Evolutionary conservation across 176 grass and related monocot species (phyloP), one percentile per base, ranked within the genome.

Genomic region (Chrysopogon serrulatus): DNA sequence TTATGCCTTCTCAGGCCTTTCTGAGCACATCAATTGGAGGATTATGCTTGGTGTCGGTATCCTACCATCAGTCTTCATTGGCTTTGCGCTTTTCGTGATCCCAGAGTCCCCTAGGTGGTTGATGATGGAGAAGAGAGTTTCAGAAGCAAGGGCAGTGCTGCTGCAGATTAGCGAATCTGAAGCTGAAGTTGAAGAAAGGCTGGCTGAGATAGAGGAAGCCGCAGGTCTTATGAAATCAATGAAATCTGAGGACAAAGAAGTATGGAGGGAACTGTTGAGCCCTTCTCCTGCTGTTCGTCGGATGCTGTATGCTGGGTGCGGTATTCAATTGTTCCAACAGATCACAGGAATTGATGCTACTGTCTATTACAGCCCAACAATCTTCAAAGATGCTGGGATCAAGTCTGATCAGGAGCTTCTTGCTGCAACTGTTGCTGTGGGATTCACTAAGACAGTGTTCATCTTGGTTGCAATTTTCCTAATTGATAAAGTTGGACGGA

Each of bases 101-200:
- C 95, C 92, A 31, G 92, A 97, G 68, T 97, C 95, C 17, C 95
- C 95, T 33, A 90, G 95, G 79, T 97, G 95, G 92, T 86, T 94
- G 65, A 88, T 97, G 79, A 94, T 97, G 95, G 86, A 89, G 72
- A 94, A 92, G 68, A 86, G 92, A 56, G 71, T 91, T 66, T 69
- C 86, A 31, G 95, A 94, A 67, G 95, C 95, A 19, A 80, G 86
- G 49, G 84, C 74, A 24, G 90, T 97, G 45, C 79, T 92, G 72
- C 36, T 87, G 49, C 85, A 83, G 89, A 92, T 97, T 84, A 94
- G 86, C 35, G 92, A 97, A 81, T 92, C 85, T 27, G 92, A 91
- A 78, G 83, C 47, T 75, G 90, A 92, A 79, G 90, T 86, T 60
- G 90, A 97, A 63, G 81, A 89, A 83, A 90, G 92, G 40, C 19